phyloP scores from a whole-genome alignment of 306 rosid species.

The Castanopsis chinensis region DNA sequence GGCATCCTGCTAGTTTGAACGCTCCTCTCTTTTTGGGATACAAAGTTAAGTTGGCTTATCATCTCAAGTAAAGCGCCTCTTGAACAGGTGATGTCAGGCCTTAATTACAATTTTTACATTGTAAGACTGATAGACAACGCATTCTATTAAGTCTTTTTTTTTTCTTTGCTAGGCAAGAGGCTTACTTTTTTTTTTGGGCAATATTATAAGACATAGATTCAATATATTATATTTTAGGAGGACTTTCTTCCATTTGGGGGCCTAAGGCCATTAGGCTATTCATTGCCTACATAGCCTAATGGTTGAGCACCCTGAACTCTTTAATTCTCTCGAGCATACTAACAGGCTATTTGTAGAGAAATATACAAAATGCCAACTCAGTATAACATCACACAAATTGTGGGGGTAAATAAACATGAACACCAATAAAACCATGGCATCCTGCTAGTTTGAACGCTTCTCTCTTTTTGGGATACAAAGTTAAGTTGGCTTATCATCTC shows the following conservation, averaged over 20 bases:
- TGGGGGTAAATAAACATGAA: neutral
- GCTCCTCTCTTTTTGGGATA: neutral
- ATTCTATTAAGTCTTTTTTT: too few species aligned
- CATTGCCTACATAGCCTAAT: too few species aligned
- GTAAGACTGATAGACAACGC: too few species aligned
- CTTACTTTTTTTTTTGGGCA: too few species aligned
- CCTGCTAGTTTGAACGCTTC: neutral
- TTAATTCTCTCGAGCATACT: neutral
- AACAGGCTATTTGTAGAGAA: neutral
- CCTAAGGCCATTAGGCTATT: too few species aligned
- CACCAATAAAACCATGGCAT: neutral
- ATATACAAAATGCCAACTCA: neutral
- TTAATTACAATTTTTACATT: too few species aligned
- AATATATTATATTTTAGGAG: too few species aligned
- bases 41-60: neutral
- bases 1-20: neutral
- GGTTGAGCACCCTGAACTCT: too few species aligned
- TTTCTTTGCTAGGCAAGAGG: too few species aligned
- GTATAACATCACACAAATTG: neutral
- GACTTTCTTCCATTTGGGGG: too few species aligned
- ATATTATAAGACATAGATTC: too few species aligned
- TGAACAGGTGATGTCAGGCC: constrained; percentile 70
- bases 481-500: constrained; percentile 15
- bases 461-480: neutral
- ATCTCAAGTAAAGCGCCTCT: constrained; percentile 49